phyloP scores from a whole-genome alignment of 1,139 yeast species.

The Geotrichum reessii region DNA sequence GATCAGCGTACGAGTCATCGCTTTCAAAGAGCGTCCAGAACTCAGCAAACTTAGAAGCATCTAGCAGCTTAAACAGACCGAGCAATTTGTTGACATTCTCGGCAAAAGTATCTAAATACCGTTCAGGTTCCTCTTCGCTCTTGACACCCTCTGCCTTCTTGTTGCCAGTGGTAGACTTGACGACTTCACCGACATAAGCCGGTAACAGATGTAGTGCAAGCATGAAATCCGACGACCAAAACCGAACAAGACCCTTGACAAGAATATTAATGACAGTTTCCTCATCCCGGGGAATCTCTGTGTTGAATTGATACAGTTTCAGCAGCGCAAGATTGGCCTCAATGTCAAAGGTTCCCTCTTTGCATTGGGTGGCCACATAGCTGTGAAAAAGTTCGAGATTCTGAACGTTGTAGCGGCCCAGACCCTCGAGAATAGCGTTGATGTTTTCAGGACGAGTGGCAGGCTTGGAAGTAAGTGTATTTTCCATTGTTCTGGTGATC shows the following conservation, averaged over 20 bases:
- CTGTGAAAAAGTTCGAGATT: slow-evolving; percentile 42
- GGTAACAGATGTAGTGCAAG: slow-evolving; percentile 44
- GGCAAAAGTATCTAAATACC: slow-evolving; percentile 30
- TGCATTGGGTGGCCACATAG: slow-evolving; percentile 40
- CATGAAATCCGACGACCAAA: slow-evolving; percentile 42
- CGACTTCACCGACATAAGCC: slow-evolving; percentile 32
- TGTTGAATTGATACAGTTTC: slow-evolving; percentile 41
- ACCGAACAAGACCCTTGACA: slow-evolving; percentile 41
- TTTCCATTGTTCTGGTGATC: slow-evolving; percentile 26
- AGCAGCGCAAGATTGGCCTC: slow-evolving; percentile 44
- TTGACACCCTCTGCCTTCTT: slow-evolving; percentile 20
- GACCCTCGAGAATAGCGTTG: slow-evolving; percentile 37
- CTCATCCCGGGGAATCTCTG: slow-evolving; percentile 36
- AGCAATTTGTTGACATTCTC: slow-evolving; percentile 38
- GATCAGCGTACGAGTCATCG: slow-evolving; percentile 36
- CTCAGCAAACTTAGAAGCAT: slow-evolving; percentile 35
- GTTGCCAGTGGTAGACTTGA: slow-evolving; percentile 3
- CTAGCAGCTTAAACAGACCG: slow-evolving; percentile 37
- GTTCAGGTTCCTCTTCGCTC: slow-evolving; percentile 5
- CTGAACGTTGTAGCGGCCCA: slow-evolving; percentile 44
- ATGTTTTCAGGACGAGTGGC: slow-evolving; percentile 38
- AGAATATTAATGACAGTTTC: slow-evolving; percentile 40
- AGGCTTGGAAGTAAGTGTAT: slow-evolving; percentile 34
- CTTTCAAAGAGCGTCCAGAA: slow-evolving; percentile 37
- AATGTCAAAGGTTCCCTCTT: slow-evolving; percentile 38